Base-by-base conservation (phyloP, 2,329 filamentous ascomycete species). In the Diplodia mutila region DNA sequence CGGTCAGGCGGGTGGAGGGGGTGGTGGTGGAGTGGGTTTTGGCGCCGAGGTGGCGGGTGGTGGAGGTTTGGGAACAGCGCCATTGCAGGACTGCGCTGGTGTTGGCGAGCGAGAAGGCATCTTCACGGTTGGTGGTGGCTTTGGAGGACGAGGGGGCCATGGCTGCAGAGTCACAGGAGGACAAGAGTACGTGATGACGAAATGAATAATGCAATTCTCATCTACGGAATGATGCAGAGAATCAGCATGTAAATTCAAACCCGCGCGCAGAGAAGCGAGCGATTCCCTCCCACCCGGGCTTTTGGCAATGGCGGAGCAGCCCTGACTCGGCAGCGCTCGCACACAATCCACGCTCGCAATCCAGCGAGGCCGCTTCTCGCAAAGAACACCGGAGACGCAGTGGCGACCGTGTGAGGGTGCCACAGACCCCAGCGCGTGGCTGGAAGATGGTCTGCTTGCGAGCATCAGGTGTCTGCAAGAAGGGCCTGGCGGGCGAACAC, bases 401-500 rank as follows among this genome's bases (percentile, higher is more conserved):
- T 34, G 51, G 51, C 51, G 51, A 54, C 51, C 51, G 25, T 9
- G 27, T 32, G 8, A n/a, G 16, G 51, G 51, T 23, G 51, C 51
- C 51, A 54, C 27, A 54, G 27, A 32, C 51, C 51, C 27, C 51
- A 34, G 51, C 51, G 8, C 1, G 27, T 11, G 6, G 51, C 27
- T n/a, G 51, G 27, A 32, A 54, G 51, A n/a, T 54, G 51, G 51
- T 16, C 27, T 54, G 51, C 51, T 54, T 54, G 51, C 51, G 51
- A 54, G 51, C 51, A 54, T 54, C 27, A 16, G 27, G 27, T 54
- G 27, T 34, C 51, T 14, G 27, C 14, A 7, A 21, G 7, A 23
- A 54, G 32, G 11, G 32, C 11, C 32, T 34, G 32, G 32, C 32
- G 32, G 32, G 32, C 32, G 32, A 34, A 9, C 32, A 34, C 32